Conservation (phyloP, 148 eudicot species). For the Rhododendron vialii region DNA sequence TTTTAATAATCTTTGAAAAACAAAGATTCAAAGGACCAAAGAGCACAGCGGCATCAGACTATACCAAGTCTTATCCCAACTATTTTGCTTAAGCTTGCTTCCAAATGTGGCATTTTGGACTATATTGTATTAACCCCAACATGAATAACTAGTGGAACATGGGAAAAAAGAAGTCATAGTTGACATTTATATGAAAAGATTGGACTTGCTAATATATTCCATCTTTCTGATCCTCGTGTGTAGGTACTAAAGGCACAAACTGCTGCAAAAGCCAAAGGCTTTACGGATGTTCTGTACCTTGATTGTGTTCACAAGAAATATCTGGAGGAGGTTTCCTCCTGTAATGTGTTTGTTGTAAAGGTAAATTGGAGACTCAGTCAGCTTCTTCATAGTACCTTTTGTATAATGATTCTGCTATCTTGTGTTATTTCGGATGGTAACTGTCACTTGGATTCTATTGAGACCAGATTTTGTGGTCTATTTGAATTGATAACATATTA, state of each 20-base stretch:
- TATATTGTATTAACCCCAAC: not conserved
- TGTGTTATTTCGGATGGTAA: not conserved
- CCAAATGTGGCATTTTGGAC: not conserved
- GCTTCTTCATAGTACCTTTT: not conserved
- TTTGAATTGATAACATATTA: not conserved
- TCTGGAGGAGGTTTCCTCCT: slow-evolving; percentile 95
- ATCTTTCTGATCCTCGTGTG: not conserved
- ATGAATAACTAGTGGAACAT: not conserved
- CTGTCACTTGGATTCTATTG: not conserved
- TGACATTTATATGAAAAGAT: not conserved
- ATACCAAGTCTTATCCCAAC: not conserved
- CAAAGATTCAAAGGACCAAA: not conserved
- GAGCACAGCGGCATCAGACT: not conserved
- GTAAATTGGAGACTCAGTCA: slow-evolving; percentile 30
- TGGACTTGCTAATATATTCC: not conserved
- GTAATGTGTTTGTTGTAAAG: slow-evolving; percentile 92
- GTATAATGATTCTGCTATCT: not conserved
- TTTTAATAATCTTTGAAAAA: not conserved
- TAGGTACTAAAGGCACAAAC: slow-evolving; percentile 88
- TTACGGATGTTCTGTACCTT: slow-evolving; percentile 84
- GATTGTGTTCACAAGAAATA: slow-evolving; percentile 84
- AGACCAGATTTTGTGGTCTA: not conserved
- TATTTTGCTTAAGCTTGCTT: not conserved
- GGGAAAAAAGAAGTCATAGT: not conserved
- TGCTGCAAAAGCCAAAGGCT: slow-evolving; percentile 88